phyloP scores from a whole-genome alignment of 805 yeast genomes.

The Candida sphagnicola region DNA sequence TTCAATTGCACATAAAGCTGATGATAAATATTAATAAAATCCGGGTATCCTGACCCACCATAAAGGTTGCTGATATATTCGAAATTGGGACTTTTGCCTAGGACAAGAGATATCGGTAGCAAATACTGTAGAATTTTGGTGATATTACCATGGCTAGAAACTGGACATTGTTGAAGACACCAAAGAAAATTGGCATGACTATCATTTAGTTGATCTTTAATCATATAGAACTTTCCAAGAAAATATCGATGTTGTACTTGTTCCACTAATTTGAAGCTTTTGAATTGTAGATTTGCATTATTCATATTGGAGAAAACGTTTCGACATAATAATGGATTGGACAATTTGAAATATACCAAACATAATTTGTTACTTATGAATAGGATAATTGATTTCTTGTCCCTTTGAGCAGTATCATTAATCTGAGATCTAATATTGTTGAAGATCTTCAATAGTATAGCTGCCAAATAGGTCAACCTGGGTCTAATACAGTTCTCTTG shows the following conservation, averaged over 20 bases:
- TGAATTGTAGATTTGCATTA: conserved; percentile 42
- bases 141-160: conserved; percentile 24
- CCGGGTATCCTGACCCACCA: conserved; percentile 7
- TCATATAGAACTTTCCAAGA: conserved; percentile 50
- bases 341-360: conserved; percentile 50
- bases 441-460: conserved; percentile 53
- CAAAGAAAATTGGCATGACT: conserved; percentile 51
- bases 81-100: conserved; percentile 50
- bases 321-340: conserved; percentile 54
- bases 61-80: conserved; percentile 10
- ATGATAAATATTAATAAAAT: conserved; percentile 28
- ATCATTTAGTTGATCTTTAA: conserved; percentile 46
- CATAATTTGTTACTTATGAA: conserved; percentile 54
- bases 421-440: conserved; percentile 54
- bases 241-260: conserved; percentile 51
- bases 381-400: conserved; percentile 48
- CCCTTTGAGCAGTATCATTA: conserved; percentile 30
- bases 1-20: conserved; percentile 34
- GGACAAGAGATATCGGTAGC: conserved; percentile 48
- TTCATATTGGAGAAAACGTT: conserved; percentile 61
- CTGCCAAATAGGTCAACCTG: conserved; percentile 47
- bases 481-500: conserved; percentile 40
- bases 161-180: conserved; percentile 44
- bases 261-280: conserved; percentile 39
- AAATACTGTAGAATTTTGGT: conserved; percentile 43